A percentile compares a stretch with the other conserved stretches of the same genome.
phyloP scores from a whole-genome alignment of 768 basidiomycete species.

The Chlorophyllum brunneum region DNA sequence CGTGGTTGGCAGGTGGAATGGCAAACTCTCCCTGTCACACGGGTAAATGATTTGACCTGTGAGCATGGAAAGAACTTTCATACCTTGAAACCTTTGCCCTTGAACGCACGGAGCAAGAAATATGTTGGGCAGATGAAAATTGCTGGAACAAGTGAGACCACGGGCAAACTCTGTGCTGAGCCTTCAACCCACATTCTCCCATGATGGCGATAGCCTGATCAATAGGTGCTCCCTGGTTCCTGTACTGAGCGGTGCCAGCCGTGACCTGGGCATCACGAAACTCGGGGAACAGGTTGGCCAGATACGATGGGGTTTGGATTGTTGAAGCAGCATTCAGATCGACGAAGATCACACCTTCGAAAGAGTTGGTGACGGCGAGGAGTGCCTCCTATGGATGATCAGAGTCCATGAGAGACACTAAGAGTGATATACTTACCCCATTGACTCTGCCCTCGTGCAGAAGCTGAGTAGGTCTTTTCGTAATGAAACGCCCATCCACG shows the following conservation, averaged over 20 bases:
- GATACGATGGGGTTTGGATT: constrained; percentile 27
- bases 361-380: constrained; percentile 34
- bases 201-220: constrained; percentile 12
- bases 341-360: constrained; percentile 37
- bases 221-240: neutral
- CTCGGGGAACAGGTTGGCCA: constrained; percentile 35
- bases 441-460: constrained; percentile 36
- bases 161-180: neutral
- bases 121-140: constrained; percentile 46
- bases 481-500: constrained; percentile 44
- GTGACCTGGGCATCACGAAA: constrained; percentile 23
- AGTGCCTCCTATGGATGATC: constrained; percentile 23
- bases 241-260: constrained; percentile 6
- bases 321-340: constrained; percentile 21
- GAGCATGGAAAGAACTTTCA: neutral
- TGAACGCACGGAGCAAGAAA: constrained; percentile 30
- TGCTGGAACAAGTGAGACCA: constrained; percentile 19
- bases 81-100: constrained; percentile 29
- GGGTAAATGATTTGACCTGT: neutral
- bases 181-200: constrained; percentile 7
- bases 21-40: constrained; percentile 37
- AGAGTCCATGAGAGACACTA: too few species aligned
- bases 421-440: constrained; percentile 27
- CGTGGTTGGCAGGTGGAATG: constrained; percentile 37
- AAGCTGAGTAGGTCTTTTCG: constrained; percentile 35